phyloP scores from a whole-genome alignment of 495 filamentous ascomycete genomes.

The Aspergillus incahuasiensis region DNA sequence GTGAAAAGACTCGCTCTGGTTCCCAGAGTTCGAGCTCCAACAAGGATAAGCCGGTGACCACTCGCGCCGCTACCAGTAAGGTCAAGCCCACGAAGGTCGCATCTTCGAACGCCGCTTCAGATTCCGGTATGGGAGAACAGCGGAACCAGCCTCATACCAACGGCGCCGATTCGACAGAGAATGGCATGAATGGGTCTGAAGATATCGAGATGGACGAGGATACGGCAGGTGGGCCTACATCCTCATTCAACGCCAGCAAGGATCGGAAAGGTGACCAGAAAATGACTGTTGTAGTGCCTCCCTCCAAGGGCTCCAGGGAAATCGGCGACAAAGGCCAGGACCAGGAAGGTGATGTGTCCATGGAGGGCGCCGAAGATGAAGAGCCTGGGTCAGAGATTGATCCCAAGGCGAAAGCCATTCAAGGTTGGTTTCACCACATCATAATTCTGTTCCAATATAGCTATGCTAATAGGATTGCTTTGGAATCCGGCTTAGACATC shows the following conservation, averaged over 20 bases:
- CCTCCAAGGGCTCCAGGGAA: constrained; percentile 66
- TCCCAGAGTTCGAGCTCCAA: constrained; percentile 47
- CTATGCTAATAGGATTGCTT: constrained; percentile 2
- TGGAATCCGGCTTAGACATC: constrained; percentile 59
- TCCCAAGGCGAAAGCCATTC: constrained; percentile 61
- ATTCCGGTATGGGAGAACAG: constrained; percentile 43
- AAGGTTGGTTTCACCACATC: constrained; percentile 37
- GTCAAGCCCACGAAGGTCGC: constrained; percentile 50
- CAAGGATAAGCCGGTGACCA: constrained; percentile 45
- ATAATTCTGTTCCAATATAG: background rate
- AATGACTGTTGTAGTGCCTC: constrained; percentile 84
- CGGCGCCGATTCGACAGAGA: constrained; percentile 67
- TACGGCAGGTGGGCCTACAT: constrained; percentile 54
- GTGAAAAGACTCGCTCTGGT: constrained; percentile 49
- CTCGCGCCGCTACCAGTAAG: constrained; percentile 44
- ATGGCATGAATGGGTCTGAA: constrained; percentile 69
- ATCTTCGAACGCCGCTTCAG: constrained; percentile 41
- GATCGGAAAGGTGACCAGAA: constrained; percentile 72
- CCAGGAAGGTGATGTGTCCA: constrained; percentile 67
- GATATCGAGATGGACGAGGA: constrained; percentile 83
- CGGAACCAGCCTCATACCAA: constrained; percentile 66
- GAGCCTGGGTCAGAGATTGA: constrained; percentile 57
- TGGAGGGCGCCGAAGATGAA: constrained; percentile 60
- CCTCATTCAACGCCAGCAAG: constrained; percentile 53
- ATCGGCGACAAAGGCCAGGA: constrained; percentile 53